Conservation (phyloP, 2,329 filamentous ascomycete genomes). For the Verticillium tricorpus region DNA sequence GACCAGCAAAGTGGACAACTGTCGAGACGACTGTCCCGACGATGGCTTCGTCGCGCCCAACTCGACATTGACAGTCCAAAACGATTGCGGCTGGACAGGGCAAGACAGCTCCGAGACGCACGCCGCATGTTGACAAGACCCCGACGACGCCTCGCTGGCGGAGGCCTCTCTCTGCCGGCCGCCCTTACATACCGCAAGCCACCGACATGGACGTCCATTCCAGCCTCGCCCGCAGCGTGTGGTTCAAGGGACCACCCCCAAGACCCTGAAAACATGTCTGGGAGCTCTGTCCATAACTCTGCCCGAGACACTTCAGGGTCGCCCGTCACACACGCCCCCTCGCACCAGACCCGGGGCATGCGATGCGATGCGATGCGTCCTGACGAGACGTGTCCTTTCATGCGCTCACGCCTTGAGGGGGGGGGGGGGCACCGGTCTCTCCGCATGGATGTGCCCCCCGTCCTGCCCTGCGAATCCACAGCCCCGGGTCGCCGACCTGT, state of each 20-base stretch:
- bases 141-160: not conserved
- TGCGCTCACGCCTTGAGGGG: not conserved
- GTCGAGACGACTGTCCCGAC: not conserved
- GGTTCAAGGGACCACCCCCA: not conserved
- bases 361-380: not conserved
- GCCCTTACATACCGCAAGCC: not conserved
- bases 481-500: not conserved
- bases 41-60: not conserved
- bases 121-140: not conserved
- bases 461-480: not conserved
- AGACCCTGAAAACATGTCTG: not conserved
- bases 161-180: not conserved
- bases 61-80: not conserved
- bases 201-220: not conserved
- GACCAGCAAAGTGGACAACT: not conserved
- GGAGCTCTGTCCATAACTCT: not conserved
- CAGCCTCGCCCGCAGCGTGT: not conserved
- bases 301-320: conserved; percentile 1
- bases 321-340: not conserved
- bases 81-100: not conserved
- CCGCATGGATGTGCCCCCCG: not conserved
- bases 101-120: not conserved
- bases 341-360: not conserved
- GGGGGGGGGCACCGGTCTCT: not conserved
- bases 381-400: conserved; percentile 6